Evolutionary conservation across 352 stramenopile species (phyloP).

Genomic region (Phytophthora europaea): DNA sequence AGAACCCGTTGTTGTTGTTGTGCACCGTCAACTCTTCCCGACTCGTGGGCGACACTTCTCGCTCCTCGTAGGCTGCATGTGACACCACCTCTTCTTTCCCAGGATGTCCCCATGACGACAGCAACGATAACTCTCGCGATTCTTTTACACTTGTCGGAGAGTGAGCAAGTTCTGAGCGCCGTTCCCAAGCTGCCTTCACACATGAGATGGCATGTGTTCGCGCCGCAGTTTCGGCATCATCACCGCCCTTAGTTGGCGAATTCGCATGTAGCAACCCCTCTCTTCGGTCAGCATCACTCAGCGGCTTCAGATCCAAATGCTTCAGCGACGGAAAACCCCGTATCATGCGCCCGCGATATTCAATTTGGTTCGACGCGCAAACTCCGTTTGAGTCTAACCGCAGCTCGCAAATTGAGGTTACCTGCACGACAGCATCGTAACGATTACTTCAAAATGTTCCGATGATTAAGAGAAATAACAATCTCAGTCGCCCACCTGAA

Average conservation of each 20-base stretch:
- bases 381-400: conserved; percentile 89
- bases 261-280: conserved; percentile 46
- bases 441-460: not conserved
- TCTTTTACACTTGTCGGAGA: conserved; percentile 18
- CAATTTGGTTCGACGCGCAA: conserved; percentile 49
- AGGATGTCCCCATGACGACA: conserved; percentile 16
- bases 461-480: not conserved
- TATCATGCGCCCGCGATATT: conserved; percentile 82
- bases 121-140: conserved; percentile 13
- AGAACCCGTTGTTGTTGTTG: conserved; percentile 71
- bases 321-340: conserved; percentile 78
- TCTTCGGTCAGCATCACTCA: conserved; percentile 84
- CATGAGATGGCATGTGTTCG: conserved; percentile 62
- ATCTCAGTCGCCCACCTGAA: conserved; percentile 44
- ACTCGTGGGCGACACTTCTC: conserved; percentile 48
- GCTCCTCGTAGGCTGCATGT: conserved; percentile 35
- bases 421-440: conserved; percentile 12
- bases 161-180: conserved; percentile 11
- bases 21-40: conserved; percentile 59
- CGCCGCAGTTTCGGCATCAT: conserved; percentile 61
- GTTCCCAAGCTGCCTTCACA: conserved; percentile 52
- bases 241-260: conserved; percentile 39
- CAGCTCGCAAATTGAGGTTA: conserved; percentile 85
- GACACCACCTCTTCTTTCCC: conserved; percentile 2
- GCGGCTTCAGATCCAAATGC: conserved; percentile 84